Conservation (phyloP, 768 basidiomycete species). For the Leccinum longicurvipes region DNA sequence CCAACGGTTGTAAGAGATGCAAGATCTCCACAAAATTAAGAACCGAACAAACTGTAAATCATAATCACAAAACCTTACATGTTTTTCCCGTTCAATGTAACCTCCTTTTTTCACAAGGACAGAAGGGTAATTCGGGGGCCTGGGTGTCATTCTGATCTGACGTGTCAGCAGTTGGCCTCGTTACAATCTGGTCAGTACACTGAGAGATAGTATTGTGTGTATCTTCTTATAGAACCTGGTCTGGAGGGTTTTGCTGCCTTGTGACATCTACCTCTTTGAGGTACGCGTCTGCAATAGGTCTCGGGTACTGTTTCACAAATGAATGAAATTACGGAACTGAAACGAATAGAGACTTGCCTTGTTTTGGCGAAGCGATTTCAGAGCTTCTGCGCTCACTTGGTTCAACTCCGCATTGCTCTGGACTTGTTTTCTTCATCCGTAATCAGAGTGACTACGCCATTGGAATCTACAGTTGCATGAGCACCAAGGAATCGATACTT, state of each 20-base stretch:
- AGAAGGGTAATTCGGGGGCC: conserved; percentile 66
- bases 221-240: conserved; percentile 16
- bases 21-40: conserved; percentile 41
- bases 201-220: background rate
- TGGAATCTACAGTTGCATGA: conserved; percentile 54
- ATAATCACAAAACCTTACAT: conserved; percentile 45
- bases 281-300: conserved; percentile 62
- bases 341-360: conserved; percentile 45
- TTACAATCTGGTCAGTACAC: too few species aligned
- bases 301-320: conserved; percentile 49
- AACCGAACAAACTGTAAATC: conserved; percentile 21
- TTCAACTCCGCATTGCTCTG: conserved; percentile 60
- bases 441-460: conserved; percentile 42
- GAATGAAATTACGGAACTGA: background rate
- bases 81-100: conserved; percentile 84
- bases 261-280: conserved; percentile 46
- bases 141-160: conserved; percentile 46
- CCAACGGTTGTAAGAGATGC: conserved; percentile 93
- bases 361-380: conserved; percentile 62
- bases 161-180: too few species aligned
- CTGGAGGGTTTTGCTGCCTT: conserved; percentile 14
- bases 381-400: conserved; percentile 50
- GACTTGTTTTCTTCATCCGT: conserved; percentile 61
- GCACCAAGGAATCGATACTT: conserved; percentile 89
- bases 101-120: conserved; percentile 82